A percentile compares a stretch with the other conserved stretches of the same genome.
phyloP scores from a whole-genome alignment of 176 grass and related monocot genomes.

The Oryza nivara region DNA sequence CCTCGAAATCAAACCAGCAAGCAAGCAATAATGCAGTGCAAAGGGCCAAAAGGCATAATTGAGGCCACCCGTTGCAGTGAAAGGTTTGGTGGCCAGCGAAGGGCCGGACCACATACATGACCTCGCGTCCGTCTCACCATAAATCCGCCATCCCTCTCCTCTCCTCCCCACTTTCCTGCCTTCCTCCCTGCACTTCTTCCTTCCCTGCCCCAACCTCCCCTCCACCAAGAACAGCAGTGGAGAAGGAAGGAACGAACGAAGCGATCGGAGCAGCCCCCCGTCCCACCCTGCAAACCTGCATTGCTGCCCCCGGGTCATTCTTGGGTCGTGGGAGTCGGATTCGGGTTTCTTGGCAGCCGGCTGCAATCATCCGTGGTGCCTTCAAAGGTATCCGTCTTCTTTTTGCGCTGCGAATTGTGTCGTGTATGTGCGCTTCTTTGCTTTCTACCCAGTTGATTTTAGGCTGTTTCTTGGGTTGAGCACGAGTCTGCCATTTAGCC shows the following conservation, averaged over 20 bases:
- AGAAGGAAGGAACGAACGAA: too few species aligned
- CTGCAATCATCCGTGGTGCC: neutral
- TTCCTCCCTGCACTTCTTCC: too few species aligned
- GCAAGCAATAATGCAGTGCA: neutral
- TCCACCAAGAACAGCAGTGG: neutral
- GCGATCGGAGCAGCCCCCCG: neutral
- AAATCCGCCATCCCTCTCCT: neutral
- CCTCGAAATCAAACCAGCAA: too few species aligned
- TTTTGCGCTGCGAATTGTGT: neutral
- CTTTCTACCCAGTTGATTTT: neutral
- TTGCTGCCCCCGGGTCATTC: neutral
- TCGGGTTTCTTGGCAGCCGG: neutral
- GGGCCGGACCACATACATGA: neutral
- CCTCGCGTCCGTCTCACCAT: neutral
- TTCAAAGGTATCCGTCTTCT: conserved; percentile 5
- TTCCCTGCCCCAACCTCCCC: neutral
- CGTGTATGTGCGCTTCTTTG: neutral
- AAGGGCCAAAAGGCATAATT: neutral
- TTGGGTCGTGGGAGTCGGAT: neutral
- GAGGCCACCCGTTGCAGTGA: neutral
- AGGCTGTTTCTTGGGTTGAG: neutral
- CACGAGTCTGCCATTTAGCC: neutral
- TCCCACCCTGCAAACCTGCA: neutral
- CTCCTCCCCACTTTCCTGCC: too few species aligned
- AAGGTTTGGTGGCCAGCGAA: neutral